Conservation (phyloP, 176 grass and related monocot species). For the Aegilops bicornis region DNA sequence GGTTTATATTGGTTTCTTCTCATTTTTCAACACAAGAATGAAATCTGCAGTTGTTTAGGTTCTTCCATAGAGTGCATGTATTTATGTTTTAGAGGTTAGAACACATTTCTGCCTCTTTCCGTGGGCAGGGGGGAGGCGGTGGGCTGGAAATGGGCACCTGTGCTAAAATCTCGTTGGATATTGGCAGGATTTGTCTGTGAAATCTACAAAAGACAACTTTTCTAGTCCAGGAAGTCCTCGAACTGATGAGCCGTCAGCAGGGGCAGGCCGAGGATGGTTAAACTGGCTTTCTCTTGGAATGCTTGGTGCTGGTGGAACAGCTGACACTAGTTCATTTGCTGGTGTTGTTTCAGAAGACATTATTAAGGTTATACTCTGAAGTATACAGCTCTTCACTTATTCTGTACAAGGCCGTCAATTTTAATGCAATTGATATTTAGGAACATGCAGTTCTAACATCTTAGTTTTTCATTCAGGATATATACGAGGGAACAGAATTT, state of each 20-base stretch:
- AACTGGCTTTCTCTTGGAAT: slow-evolving; percentile 98
- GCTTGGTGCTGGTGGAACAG: slow-evolving; percentile 98
- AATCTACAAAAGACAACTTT: slow-evolving; percentile 51
- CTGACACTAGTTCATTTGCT: slow-evolving; percentile 80
- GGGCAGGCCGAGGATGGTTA: slow-evolving; percentile 74
- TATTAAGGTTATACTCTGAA: slow-evolving; percentile 63
- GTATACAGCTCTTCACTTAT: slow-evolving; percentile 5
- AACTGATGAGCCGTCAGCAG: slow-evolving; percentile 54
- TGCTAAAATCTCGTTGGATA: slow-evolving; percentile 27
- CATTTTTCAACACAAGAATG: slow-evolving; percentile 15
- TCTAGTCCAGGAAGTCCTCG: slow-evolving; percentile 55
- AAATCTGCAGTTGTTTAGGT: not conserved
- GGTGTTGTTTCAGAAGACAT: slow-evolving; percentile 98
- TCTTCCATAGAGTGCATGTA: not conserved
- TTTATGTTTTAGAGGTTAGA: slow-evolving; percentile 8
- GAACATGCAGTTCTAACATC: slow-evolving; percentile 18
- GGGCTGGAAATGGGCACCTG: not conserved
- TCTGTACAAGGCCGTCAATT: not conserved
- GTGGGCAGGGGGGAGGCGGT: not conserved
- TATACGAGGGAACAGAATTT: slow-evolving; percentile 95
- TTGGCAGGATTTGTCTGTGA: slow-evolving; percentile 62
- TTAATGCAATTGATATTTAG: slow-evolving; percentile 33
- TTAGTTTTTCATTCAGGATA: slow-evolving; percentile 66
- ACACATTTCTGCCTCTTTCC: not conserved
- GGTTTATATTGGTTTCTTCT: not conserved